Percentiles rank a stretch among this genome's conserved stretches.
phyloP scores from a whole-genome alignment of 768 basidiomycete species.

The Neoboletus brunneissimus region DNA sequence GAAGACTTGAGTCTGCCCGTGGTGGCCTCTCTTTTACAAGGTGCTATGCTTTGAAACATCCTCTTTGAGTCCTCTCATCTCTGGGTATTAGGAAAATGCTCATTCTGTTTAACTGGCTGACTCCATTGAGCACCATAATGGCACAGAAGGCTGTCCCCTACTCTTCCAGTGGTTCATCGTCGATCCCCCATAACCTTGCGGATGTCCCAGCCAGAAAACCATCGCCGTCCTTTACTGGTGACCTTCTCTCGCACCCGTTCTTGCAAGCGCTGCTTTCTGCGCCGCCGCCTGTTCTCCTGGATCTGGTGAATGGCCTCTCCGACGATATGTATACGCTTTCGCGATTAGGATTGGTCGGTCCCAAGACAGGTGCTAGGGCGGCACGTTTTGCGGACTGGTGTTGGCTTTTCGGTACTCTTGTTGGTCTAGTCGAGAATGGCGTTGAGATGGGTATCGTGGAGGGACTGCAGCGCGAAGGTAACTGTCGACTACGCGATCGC shows the following conservation, averaged over 20 bases:
- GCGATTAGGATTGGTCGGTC: slow-evolving; percentile 64
- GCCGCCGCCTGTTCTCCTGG: slow-evolving; percentile 78
- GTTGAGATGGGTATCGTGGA: slow-evolving; percentile 73
- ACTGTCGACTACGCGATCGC: background rate
- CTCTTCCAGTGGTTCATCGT: slow-evolving; percentile 37
- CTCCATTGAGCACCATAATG: slow-evolving; percentile 67
- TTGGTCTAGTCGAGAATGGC: slow-evolving; percentile 79
- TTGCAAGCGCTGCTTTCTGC: slow-evolving; percentile 74
- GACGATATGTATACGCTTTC: slow-evolving; percentile 82
- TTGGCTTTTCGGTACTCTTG: slow-evolving; percentile 78
- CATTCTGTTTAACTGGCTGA: slow-evolving; percentile 82
- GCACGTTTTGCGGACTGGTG: slow-evolving; percentile 81
- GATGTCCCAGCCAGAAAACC: slow-evolving; percentile 10
- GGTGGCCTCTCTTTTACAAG: slow-evolving; percentile 74
- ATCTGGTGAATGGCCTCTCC: slow-evolving; percentile 68
- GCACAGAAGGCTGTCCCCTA: slow-evolving; percentile 68
- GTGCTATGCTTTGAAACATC: slow-evolving; percentile 36
- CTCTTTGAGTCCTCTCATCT: slow-evolving; percentile 1
- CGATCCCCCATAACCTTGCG: slow-evolving; percentile 20
- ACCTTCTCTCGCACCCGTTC: slow-evolving; percentile 51
- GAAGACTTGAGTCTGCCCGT: slow-evolving; percentile 50
- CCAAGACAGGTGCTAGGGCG: slow-evolving; percentile 63
- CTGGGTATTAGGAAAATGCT: slow-evolving; percentile 61
- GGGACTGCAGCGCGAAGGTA: slow-evolving; percentile 62
- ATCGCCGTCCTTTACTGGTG: slow-evolving; percentile 10